Evolutionary conservation across 352 stramenopile genomes (phyloP).

Genomic region (Pythium periplocum): DNA sequence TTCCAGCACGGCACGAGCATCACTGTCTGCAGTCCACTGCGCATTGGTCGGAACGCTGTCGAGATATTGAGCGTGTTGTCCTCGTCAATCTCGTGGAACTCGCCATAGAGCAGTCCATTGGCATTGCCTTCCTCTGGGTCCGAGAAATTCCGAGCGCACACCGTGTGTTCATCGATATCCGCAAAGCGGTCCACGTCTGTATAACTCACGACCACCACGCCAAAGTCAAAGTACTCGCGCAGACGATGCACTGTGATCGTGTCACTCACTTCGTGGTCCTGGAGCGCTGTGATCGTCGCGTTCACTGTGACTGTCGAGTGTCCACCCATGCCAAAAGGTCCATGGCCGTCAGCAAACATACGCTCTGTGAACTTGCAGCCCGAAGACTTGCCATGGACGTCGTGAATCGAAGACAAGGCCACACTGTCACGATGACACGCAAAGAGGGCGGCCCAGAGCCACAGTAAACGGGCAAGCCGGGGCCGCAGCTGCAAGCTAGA

Average conservation of each 20-base stretch:
- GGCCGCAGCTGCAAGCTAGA: too few relatives aligned
- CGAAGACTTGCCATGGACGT: conserved; percentile 43
- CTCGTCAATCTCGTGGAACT: conserved; percentile 47
- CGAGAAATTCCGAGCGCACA: conserved; percentile 67
- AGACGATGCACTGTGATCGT: conserved; percentile 64
- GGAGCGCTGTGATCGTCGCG: conserved; percentile 40
- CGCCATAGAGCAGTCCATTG: conserved; percentile 39
- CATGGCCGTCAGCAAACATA: conserved; percentile 71
- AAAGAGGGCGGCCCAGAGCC: conserved; percentile 21
- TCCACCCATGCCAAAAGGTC: conserved; percentile 38
- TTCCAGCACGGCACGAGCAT: conserved; percentile 77
- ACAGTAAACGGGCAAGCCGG: conserved; percentile 9
- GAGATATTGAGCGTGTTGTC: conserved; percentile 33
- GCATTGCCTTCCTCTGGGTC: conserved; percentile 28
- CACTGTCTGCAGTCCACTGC: conserved; percentile 56
- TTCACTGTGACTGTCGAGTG: conserved; percentile 45
- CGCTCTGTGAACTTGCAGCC: conserved; percentile 66
- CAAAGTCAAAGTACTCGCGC: conserved; percentile 80
- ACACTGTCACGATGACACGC: conserved; percentile 22
- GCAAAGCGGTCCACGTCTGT: conserved; percentile 30
- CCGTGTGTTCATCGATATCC: conserved; percentile 44
- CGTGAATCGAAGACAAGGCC: conserved; percentile 51
- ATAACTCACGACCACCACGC: conserved; percentile 58
- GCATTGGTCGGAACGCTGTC: conserved; percentile 42
- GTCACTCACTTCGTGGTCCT: conserved; percentile 51